Percentiles rank a stretch among this genome's conserved stretches.
Evolutionary conservation across 1,284 basidiomycete genomes (phyloP).

Genomic region (Bjerkandera adusta): DNA sequence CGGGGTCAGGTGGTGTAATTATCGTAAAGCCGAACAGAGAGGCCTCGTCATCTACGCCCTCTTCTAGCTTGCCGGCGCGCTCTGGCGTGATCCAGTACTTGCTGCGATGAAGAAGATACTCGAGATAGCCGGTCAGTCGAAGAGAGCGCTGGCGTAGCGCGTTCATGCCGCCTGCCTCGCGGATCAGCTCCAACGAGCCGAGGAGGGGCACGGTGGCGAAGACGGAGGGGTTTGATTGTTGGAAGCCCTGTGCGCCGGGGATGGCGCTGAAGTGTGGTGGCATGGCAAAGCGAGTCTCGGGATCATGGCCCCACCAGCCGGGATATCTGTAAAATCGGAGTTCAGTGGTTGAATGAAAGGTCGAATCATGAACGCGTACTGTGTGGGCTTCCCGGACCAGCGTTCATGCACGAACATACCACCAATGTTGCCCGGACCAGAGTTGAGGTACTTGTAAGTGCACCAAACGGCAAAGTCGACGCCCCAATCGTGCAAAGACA

Average conservation of each 20-base stretch:
- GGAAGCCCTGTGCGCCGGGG: constrained; percentile 90
- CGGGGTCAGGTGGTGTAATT: constrained; percentile 74
- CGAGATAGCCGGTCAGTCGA: constrained; percentile 70
- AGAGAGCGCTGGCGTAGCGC: constrained; percentile 70
- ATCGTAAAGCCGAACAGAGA: constrained; percentile 79
- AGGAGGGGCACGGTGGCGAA: constrained; percentile 78
- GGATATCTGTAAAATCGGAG: constrained; percentile 60
- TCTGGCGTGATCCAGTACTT: constrained; percentile 55
- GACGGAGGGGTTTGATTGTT: constrained; percentile 91
- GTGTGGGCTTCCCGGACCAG: constrained; percentile 54
- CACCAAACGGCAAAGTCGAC: constrained; percentile 99
- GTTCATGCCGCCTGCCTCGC: constrained; percentile 71
- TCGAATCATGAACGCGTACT: constrained; percentile 15
- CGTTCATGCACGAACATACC: constrained; percentile 88
- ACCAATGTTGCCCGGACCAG: constrained; percentile 94
- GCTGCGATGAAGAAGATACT: constrained; percentile 59
- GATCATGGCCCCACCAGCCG: constrained; percentile 98
- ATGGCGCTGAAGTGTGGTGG: constrained; percentile 80
- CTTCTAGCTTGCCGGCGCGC: constrained; percentile 32
- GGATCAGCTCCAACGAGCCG: constrained; percentile 81
- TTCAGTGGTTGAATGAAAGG: neutral
- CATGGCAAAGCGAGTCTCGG: constrained; percentile 89
- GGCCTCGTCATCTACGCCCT: constrained; percentile 21
- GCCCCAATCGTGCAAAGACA: constrained; percentile 89
- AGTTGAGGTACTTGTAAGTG: constrained; percentile 97